phyloP scores from a whole-genome alignment of 345 rosid species.

The Orychophragmus violaceus region DNA sequence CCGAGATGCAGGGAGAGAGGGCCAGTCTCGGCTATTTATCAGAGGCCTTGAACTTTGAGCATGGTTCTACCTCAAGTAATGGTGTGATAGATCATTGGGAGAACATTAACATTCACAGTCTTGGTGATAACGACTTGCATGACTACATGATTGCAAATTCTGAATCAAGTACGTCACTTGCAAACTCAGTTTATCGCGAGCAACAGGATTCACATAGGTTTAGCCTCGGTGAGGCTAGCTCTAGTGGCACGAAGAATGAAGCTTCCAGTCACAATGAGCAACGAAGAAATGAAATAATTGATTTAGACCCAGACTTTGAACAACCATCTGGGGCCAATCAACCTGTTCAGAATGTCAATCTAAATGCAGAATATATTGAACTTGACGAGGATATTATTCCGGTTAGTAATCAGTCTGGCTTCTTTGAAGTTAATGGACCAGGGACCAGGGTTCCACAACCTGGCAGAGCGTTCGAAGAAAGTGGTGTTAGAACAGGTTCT shows the following conservation, averaged over 20 bases:
- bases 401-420: constrained; percentile 36
- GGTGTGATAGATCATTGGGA: constrained; percentile 66
- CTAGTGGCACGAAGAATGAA: constrained; percentile 42
- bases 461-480: constrained; percentile 25
- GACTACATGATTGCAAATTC: constrained; percentile 50
- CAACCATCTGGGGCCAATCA: constrained; percentile 40
- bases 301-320: constrained; percentile 35
- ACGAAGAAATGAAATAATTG: constrained; percentile 35
- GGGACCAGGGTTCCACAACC: constrained; percentile 35
- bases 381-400: constrained; percentile 39
- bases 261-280: constrained; percentile 37
- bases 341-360: constrained; percentile 48
- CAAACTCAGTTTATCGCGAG: constrained; percentile 47
- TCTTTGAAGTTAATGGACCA: constrained; percentile 38
- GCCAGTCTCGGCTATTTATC: constrained; percentile 68
- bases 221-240: constrained; percentile 34
- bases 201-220: constrained; percentile 45
- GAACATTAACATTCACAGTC: constrained; percentile 47
- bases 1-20: constrained; percentile 79
- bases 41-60: constrained; percentile 70
- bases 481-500: constrained; percentile 44
- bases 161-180: constrained; percentile 34
- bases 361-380: constrained; percentile 49
- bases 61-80: constrained; percentile 63
- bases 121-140: constrained; percentile 50